Evolutionary conservation across 371 early-diverging fungal species (phyloP), one percentile per base, ranked within the genome.

Genomic region (Zychaea mexicana): DNA sequence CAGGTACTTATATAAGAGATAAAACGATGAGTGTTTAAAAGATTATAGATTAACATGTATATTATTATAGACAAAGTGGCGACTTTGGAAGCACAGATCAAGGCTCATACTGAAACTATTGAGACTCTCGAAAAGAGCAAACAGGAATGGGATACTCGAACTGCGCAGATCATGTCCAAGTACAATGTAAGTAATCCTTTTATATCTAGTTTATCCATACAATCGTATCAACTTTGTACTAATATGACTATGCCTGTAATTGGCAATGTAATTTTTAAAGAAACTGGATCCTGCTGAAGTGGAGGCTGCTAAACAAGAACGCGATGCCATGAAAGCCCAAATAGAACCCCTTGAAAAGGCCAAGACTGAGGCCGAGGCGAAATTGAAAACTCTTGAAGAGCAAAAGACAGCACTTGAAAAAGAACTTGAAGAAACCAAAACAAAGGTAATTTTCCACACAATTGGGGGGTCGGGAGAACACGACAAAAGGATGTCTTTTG

Each of bases 281-380:
- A 71, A 66, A 65, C 45, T 59, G 19, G 70, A 70, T 60, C 70
- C 70, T 26, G 62, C 64, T 28, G 70, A 70, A 52, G 56, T 70
- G 3, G 60, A 66, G n/a, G 66, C 54, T 36, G 55, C 61, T 57
- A 62, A 59, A 10, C 45, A 60, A 9, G 65, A 69, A 33, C 57
- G 61, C 15, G 57, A 55, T 30, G 38, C 31, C 3, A 49, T 57
- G 13, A 66, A 65, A 49, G 57, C 61, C 17, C 24, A 58, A 36
- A 32, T 66, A 55, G 54, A 65, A 32, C 27, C 36, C 13, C 27
- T 52, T 7, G 58, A 58, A 24, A 57, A 52, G n/a, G 52, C 56
- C 15, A 52, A 58, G 27, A 45, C 15, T 6, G 55, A 68, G 36
- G 13, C 53, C 17, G 68, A 58, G 4, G 39, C 9, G 6, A 63